Conservation (phyloP, 2,329 filamentous ascomycete genomes). For the Ceratocystiopsis brevicomis region DNA sequence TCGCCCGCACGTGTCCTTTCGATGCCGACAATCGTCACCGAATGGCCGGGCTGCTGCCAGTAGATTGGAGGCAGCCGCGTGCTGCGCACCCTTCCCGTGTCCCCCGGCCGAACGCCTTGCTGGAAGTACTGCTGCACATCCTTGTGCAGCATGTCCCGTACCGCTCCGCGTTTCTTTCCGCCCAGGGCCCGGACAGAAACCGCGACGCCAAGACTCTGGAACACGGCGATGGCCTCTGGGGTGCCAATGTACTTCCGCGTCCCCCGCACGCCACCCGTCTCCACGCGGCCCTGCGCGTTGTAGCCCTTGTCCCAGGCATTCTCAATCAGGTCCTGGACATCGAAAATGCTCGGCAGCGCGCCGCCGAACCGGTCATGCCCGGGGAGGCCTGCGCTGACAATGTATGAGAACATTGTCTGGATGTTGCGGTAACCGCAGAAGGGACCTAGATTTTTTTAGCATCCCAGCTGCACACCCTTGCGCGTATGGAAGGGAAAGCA, state of each 20-base stretch:
- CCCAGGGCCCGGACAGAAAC: constrained; percentile 45
- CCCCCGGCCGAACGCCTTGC: constrained; percentile 25
- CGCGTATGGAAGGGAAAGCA: not conserved
- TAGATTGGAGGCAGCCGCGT: constrained; percentile 72
- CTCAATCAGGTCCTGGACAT: constrained; percentile 76
- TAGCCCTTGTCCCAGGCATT: constrained; percentile 73
- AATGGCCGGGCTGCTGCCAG: constrained; percentile 76
- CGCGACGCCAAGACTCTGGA: constrained; percentile 48
- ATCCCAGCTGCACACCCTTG: not conserved
- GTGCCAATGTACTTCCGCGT: constrained; percentile 94
- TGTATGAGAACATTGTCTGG: constrained; percentile 72
- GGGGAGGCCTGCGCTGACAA: constrained; percentile 37
- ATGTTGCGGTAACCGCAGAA: constrained; percentile 95
- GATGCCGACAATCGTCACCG: constrained; percentile 73
- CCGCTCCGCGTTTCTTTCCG: constrained; percentile 24
- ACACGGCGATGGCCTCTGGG: constrained; percentile 68
- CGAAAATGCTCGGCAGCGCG: constrained; percentile 54
- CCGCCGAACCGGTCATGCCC: constrained; percentile 42
- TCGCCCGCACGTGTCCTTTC: constrained; percentile 48
- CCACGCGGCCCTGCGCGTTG: constrained; percentile 51
- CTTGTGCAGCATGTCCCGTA: constrained; percentile 39
- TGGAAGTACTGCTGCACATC: constrained; percentile 60
- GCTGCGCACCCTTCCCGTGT: constrained; percentile 34
- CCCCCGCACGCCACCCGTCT: constrained; percentile 74
- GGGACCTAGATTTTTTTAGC: constrained; percentile 31